These are phyloP conservation scores for Phialocephala sp. DNA, from an alignment of 2,329 filamentous ascomycete species.

Conservation along the genomic window DNA sequence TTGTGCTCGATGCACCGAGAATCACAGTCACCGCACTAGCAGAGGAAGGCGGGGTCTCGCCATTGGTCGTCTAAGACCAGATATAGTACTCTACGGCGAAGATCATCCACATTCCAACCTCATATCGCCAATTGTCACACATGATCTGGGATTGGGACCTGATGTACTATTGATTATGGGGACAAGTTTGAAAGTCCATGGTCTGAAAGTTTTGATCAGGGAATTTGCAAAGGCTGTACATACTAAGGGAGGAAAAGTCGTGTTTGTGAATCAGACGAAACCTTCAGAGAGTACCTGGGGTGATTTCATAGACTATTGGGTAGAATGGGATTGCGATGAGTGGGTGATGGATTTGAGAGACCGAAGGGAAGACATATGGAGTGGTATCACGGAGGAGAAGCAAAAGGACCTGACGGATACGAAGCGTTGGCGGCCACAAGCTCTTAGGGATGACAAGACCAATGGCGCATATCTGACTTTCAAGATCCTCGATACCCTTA, in stretches of 20 bases:
- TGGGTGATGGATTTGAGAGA: constrained; percentile 67
- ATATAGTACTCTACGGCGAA: constrained; percentile 77
- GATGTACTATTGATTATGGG: constrained; percentile 74
- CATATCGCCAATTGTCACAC: constrained; percentile 70
- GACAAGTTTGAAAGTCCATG: constrained; percentile 73
- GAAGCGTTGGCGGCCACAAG: constrained; percentile 30
- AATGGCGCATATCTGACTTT: constrained; percentile 40
- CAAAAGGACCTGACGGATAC: constrained; percentile 23
- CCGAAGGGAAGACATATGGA: constrained; percentile 42
- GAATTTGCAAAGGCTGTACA: constrained; percentile 77
- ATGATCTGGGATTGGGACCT: constrained; percentile 67
- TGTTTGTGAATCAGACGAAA: constrained; percentile 77
- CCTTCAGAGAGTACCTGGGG: constrained; percentile 75
- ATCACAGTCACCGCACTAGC: constrained; percentile 66
- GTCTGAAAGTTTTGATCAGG: constrained; percentile 71
- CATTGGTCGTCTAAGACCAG: constrained; percentile 70
- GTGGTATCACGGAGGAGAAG: constrained; percentile 22
- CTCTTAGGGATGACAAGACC: constrained; percentile 38
- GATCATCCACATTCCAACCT: constrained; percentile 72
- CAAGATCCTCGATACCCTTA: constrained; percentile 40
- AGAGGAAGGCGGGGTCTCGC: constrained; percentile 70
- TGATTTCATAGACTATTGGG: constrained; percentile 75
- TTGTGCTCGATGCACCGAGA: constrained; percentile 68
- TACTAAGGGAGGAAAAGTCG: constrained; percentile 66
- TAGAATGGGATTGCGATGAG: constrained; percentile 76